phyloP scores from a whole-genome alignment of 192 early-diverging fungal species.

The Coemansia sp. region DNA sequence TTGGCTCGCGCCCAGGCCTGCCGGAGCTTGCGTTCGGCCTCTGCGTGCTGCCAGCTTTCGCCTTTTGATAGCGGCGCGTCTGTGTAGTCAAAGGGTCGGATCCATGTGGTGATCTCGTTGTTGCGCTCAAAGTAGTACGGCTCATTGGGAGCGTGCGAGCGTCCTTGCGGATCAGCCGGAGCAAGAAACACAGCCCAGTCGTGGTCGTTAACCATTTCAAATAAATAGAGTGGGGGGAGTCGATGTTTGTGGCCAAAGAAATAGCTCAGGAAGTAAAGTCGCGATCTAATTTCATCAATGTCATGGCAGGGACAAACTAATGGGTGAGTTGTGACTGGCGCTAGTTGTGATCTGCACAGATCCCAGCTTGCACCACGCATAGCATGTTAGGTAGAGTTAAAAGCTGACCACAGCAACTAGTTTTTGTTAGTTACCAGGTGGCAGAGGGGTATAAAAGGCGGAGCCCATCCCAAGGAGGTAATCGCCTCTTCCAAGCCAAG shows the following conservation, averaged over 20 bases:
- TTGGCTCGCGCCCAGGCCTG: slow-evolving; percentile 8
- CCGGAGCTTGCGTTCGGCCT: neutral
- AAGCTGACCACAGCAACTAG: too few relatives aligned
- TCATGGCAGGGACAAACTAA: neutral
- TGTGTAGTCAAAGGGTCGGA: slow-evolving; percentile 41
- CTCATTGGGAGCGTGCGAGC: slow-evolving; percentile 18
- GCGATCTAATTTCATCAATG: neutral
- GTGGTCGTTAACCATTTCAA: slow-evolving; percentile 11
- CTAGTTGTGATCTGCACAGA: too few relatives aligned
- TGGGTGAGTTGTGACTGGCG: too few relatives aligned
- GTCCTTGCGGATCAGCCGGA: neutral
- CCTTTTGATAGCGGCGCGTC: slow-evolving; percentile 2
- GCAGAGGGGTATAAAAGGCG: too few relatives aligned
- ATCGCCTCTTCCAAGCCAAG: too few relatives aligned
- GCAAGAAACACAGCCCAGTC: slow-evolving; percentile 46
- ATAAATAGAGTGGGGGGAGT: too few relatives aligned
- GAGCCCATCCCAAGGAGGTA: too few relatives aligned
- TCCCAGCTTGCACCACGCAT: too few relatives aligned
- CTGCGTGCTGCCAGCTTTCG: slow-evolving; percentile 15
- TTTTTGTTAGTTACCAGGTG: too few relatives aligned
- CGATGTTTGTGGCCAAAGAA: neutral
- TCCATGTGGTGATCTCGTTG: slow-evolving; percentile 43
- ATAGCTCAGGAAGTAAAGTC: too few relatives aligned
- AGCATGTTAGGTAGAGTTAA: too few relatives aligned
- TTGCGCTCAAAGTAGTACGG: slow-evolving; percentile 43